Evolutionary conservation across 2,329 filamentous ascomycete species (phyloP).

Genomic region (Macroventuria anomochaeta): DNA sequence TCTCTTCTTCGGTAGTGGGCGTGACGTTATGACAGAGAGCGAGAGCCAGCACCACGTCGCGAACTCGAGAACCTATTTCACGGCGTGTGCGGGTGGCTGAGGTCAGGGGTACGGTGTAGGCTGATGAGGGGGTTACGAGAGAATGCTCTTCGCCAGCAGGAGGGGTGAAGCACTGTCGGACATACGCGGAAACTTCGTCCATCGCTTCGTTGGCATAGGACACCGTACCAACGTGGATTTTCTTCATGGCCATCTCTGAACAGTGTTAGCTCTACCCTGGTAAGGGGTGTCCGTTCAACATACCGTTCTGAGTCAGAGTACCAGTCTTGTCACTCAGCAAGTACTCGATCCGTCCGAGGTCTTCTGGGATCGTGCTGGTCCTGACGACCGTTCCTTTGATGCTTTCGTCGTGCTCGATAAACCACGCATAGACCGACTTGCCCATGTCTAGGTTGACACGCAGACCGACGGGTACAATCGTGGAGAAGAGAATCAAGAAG

Average conservation of each 20-base stretch:
- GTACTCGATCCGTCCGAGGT: constrained; percentile 94
- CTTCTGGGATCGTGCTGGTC: constrained; percentile 96
- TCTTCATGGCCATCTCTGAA: constrained; percentile 94
- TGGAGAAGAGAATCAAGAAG: constrained; percentile 98
- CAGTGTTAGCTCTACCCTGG: constrained; percentile 22
- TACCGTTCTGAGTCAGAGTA: constrained; percentile 90
- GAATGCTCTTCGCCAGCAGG: constrained; percentile 39
- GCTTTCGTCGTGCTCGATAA: constrained; percentile 88
- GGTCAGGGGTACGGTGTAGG: constrained; percentile 65
- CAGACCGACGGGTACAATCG: constrained; percentile 95
- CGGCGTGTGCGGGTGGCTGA: constrained; percentile 81
- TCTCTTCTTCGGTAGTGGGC: constrained; percentile 82
- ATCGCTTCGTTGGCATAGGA: constrained; percentile 98
- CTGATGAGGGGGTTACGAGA: constrained; percentile 78
- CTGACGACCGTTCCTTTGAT: constrained; percentile 93
- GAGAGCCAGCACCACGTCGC: constrained; percentile 89
- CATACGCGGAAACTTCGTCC: constrained; percentile 90
- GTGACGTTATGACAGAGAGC: constrained; percentile 98
- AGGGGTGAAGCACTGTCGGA: constrained; percentile 78
- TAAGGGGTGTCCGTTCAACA: constrained; percentile 16
- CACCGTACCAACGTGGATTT: constrained; percentile 96
- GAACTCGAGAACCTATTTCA: constrained; percentile 91
- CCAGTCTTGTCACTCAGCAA: constrained; percentile 96
- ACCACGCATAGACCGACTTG: constrained; percentile 93
- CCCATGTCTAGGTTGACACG: constrained; percentile 97